A percentile compares a stretch with the other conserved stretches of the same genome.
phyloP scores from a whole-genome alignment of 176 grass and related monocot genomes.

The Zoysia japonica region DNA sequence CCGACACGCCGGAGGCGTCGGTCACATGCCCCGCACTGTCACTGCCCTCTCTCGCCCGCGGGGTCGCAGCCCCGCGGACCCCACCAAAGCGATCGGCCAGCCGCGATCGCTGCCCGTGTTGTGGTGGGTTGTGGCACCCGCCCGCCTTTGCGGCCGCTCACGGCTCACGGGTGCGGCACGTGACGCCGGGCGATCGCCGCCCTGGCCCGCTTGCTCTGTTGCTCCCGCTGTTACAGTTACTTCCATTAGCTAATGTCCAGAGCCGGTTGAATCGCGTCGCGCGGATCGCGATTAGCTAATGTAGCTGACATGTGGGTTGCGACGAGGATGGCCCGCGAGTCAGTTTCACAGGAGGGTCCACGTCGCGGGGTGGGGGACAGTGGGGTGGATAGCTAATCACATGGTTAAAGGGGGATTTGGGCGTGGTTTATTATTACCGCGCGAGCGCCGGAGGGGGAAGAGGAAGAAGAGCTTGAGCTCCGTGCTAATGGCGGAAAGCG shows the following conservation, averaged over 20 bases:
- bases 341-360: background rate
- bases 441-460: conserved; percentile 17
- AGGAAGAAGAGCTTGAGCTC: conserved; percentile 25
- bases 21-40: conserved; percentile 20
- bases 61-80: background rate
- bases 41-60: background rate
- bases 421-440: conserved; percentile 24
- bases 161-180: conserved; percentile 36
- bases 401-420: conserved; percentile 36
- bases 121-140: background rate
- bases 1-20: background rate
- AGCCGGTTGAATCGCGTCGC: background rate
- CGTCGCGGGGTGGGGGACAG: background rate
- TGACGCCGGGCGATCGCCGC: conserved; percentile 28
- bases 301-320: background rate
- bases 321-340: background rate
- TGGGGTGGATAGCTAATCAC: conserved; percentile 30
- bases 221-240: background rate
- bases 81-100: background rate
- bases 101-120: conserved; percentile 11
- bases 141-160: conserved; percentile 35
- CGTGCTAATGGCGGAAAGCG: conserved; percentile 63
- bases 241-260: conserved; percentile 15
- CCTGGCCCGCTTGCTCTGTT: background rate
- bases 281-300: background rate